phyloP scores from a whole-genome alignment of 805 yeast genomes.

The Starmera caribaea region DNA sequence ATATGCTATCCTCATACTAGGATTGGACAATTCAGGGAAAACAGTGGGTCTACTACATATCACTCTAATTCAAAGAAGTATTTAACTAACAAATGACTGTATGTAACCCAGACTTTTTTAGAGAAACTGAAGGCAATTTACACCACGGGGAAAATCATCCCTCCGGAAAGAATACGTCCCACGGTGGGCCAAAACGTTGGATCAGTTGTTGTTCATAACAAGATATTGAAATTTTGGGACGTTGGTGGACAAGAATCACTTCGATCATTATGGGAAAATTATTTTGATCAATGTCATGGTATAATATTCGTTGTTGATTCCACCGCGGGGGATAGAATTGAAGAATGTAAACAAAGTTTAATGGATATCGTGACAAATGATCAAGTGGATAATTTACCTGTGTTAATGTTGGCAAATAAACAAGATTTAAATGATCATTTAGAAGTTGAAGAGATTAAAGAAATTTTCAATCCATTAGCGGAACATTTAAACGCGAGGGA shows the following conservation, averaged over 20 bases:
- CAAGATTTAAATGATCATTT: slow-evolving; percentile 69
- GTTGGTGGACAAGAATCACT: slow-evolving; percentile 91
- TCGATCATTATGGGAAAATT: slow-evolving; percentile 79
- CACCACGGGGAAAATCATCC: slow-evolving; percentile 33
- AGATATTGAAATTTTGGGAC: slow-evolving; percentile 79
- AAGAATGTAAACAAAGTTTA: slow-evolving; percentile 70
- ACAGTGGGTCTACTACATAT: slow-evolving; percentile 42
- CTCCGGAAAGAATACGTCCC: slow-evolving; percentile 65
- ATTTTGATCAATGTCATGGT: slow-evolving; percentile 81
- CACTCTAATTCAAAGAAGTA: too few species aligned
- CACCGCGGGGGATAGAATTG: slow-evolving; percentile 71
- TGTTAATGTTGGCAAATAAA: slow-evolving; percentile 91
- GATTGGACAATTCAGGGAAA: slow-evolving; percentile 94
- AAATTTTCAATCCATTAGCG: slow-evolving; percentile 75
- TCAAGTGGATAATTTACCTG: slow-evolving; percentile 69
- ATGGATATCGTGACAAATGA: slow-evolving; percentile 46
- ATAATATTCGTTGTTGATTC: slow-evolving; percentile 90
- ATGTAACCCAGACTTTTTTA: slow-evolving; percentile 39
- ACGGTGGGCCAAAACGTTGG: slow-evolving; percentile 87
- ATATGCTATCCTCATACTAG: slow-evolving; percentile 72
- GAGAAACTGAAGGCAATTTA: slow-evolving; percentile 55
- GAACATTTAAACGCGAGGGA: slow-evolving; percentile 85
- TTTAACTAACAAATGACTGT: neutral
- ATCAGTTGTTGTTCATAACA: slow-evolving; percentile 27
- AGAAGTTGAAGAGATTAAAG: slow-evolving; percentile 72